These are phyloP conservation scores for Filobasidium wieringae DNA, from an alignment of 768 basidiomycete species.

Conservation along the genomic window DNA sequence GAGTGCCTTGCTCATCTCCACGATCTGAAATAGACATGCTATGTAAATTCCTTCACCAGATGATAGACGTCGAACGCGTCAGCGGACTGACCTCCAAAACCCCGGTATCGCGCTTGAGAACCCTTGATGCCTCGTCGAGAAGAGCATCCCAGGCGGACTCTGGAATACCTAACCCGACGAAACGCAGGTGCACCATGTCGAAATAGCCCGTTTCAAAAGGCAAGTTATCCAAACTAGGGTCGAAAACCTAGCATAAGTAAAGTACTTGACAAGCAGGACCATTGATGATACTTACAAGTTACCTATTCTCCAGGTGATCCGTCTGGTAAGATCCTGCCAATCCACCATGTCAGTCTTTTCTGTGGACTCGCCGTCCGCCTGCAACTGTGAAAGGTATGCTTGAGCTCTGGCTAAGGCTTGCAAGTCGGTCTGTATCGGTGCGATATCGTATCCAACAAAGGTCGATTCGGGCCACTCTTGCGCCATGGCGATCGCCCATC, in stretches of 20 bases:
- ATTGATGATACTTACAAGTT: constrained; percentile 26
- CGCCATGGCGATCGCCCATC: constrained; percentile 34
- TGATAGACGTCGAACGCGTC: constrained; percentile 6
- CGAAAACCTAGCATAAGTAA: not conserved
- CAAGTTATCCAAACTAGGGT: constrained; percentile 25
- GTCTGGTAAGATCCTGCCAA: constrained; percentile 23
- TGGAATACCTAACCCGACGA: constrained; percentile 31
- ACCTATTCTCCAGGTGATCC: constrained; percentile 31
- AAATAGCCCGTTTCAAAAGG: constrained; percentile 37
- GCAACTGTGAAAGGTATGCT: not conserved
- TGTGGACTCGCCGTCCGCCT: not conserved
- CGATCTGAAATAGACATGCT: constrained; percentile 8
- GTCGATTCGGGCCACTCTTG: constrained; percentile 22
- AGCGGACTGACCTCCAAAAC: constrained; percentile 22
- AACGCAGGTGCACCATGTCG: constrained; percentile 35
- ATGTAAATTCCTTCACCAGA: not conserved
- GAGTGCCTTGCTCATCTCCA: constrained; percentile 23
- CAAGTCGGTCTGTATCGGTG: constrained; percentile 27
- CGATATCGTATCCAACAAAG: constrained; percentile 34
- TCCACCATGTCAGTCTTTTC: not conserved
- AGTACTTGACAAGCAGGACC: not conserved
- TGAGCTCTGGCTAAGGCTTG: constrained; percentile 20
- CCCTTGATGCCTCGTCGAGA: constrained; percentile 29
- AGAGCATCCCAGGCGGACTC: constrained; percentile 30
- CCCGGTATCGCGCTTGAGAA: constrained; percentile 27